These are phyloP conservation scores for Ceratocystis harringtonii DNA, from an alignment of 2,329 filamentous ascomycete species.

Conservation along the genomic window DNA sequence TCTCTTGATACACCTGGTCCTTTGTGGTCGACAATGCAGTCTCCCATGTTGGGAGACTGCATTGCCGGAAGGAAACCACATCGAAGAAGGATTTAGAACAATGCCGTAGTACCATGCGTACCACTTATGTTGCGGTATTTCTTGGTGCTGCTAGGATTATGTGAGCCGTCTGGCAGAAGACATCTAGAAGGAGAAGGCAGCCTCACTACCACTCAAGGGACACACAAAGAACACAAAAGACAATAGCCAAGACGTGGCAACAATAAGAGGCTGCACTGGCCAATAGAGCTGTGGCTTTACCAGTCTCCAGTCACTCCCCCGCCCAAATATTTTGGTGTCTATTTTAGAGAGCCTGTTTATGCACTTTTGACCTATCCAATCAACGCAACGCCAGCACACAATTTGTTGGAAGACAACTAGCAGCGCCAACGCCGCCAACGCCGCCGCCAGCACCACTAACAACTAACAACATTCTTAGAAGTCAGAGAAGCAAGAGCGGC, in stretches of 20 bases:
- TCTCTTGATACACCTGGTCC: neutral
- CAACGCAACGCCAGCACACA: neutral
- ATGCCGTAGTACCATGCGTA: neutral
- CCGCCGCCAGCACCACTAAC: neutral
- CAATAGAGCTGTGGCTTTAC: neutral
- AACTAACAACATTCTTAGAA: neutral
- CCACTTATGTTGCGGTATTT: neutral
- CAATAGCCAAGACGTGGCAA: neutral
- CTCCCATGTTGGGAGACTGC: neutral
- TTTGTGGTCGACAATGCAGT: neutral
- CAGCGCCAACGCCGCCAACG: neutral
- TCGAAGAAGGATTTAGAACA: neutral
- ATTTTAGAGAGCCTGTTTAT: neutral
- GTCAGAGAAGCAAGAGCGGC: too few species aligned
- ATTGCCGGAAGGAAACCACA: neutral
- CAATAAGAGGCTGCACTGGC: neutral
- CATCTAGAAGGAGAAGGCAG: neutral
- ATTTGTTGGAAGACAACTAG: too few species aligned
- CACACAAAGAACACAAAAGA: neutral
- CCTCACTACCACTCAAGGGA: neutral
- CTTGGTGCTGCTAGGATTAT: neutral
- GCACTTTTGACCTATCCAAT: neutral
- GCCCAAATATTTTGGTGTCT: neutral
- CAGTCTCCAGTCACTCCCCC: neutral
- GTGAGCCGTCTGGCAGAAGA: neutral